Evolutionary conservation across 371 early-diverging fungal genomes (phyloP), one percentile per base, ranked within the genome.

Genomic region (Mortierella sp.): DNA sequence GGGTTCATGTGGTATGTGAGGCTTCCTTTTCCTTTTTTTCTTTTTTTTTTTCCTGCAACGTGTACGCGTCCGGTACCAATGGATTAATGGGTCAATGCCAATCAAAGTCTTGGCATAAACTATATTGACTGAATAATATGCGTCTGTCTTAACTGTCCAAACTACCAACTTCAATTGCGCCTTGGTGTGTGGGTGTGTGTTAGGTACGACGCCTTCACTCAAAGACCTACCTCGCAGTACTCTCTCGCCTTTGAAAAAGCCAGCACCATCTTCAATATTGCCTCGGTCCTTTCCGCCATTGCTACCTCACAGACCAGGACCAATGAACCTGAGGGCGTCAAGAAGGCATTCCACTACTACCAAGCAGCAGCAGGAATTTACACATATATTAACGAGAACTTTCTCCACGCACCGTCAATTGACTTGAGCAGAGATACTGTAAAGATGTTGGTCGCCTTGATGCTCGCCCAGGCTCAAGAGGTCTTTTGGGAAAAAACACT

Each of bases 181-280:
- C 22, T n/a, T 54, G 11, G 14, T 16, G 3, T 52, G 5, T 59
- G 59, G 32, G 6, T 30, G 10, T 26, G 26, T 61, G 14, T 30
- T 66, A 95, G 96, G 96, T 93, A 92, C 79, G 97, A 96, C 72
- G 93, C 94, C 6, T 96, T 96, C 80, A 92, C 91, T 32, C 76
- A 74, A 28, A 88, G 89, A 75, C 61, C 86, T 0, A 86, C 90
- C 22, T 84, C 93, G 16, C 99, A 98, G 75, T 91, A 90, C 80
- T 96, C 97, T 4, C 87, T 97, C 64, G 99, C 99, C 2, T 98
- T 95, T 84, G 98, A 97, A 75, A 97, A 97, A 87, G 99, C 98
- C 1, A 94, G 95, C 81, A 90, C 95, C 18, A 94, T 98, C 66
- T 98, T 97, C 87, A 97, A 97, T 76, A 91, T 97, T 57, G 99